Evolutionary conservation across 2,329 filamentous ascomycete species (phyloP).

Genomic region (Cryphonectria radicalis): DNA sequence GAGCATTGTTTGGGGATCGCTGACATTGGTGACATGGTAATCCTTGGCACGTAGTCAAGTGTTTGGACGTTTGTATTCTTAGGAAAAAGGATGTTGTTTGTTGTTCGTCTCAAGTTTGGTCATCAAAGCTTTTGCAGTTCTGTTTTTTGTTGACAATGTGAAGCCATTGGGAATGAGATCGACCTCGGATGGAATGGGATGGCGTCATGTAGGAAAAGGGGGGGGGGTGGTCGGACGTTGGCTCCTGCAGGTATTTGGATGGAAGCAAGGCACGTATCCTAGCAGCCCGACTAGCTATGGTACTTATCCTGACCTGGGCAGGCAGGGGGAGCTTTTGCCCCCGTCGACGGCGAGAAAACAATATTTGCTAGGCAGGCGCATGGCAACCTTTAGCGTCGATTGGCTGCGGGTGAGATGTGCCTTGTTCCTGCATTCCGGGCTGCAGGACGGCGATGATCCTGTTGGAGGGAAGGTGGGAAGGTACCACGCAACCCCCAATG

Average conservation of each 20-base stretch:
- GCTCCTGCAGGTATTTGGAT: not conserved
- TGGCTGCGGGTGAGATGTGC: constrained; percentile 19
- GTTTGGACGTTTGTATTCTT: not conserved
- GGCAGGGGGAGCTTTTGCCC: not conserved
- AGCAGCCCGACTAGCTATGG: not conserved
- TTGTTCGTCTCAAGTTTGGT: not conserved
- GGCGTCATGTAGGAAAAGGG: not conserved
- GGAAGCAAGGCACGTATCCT: constrained; percentile 5
- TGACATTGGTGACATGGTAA: constrained; percentile 1
- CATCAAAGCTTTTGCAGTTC: not conserved
- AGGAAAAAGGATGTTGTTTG: not conserved
- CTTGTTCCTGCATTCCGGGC: constrained; percentile 24
- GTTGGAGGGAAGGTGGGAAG: not conserved
- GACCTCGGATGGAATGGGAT: not conserved
- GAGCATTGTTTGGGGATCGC: not conserved
- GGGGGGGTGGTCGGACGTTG: not conserved
- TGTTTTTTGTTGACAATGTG: not conserved
- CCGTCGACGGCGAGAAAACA: not conserved
- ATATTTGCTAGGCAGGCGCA: not conserved
- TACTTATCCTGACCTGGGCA: too few relatives aligned
- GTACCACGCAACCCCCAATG: too few relatives aligned
- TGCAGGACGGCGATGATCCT: not conserved
- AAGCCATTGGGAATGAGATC: not conserved
- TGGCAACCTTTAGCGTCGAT: constrained; percentile 1
- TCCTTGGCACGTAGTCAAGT: not conserved